Percentiles rank a stretch among this genome's conserved stretches.
These are phyloP conservation scores for Verruconis gallopava DNA, from an alignment of 2,329 filamentous ascomycete genomes.

Conservation along the genomic window DNA sequence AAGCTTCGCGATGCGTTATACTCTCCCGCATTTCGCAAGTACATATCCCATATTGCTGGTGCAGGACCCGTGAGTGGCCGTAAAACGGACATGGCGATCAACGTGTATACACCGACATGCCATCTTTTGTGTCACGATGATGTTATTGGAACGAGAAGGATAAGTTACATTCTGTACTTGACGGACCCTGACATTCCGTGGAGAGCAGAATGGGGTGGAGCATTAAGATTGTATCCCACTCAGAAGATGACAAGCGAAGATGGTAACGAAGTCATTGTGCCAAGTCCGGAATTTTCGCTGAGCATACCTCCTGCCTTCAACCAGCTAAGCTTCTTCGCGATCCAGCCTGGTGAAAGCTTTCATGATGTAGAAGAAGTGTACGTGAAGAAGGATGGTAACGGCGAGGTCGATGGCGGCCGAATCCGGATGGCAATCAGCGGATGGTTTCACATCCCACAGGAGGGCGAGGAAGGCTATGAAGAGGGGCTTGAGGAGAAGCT, in stretches of 20 bases:
- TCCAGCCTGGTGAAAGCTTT: constrained; percentile 96
- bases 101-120: constrained; percentile 92
- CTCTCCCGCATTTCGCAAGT: constrained; percentile 77
- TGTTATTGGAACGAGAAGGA: constrained; percentile 88
- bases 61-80: constrained; percentile 77
- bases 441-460: constrained; percentile 96
- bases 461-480: constrained; percentile 84
- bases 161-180: constrained; percentile 95
- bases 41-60: constrained; percentile 72
- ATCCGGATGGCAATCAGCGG: constrained; percentile 96
- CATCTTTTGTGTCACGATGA: constrained; percentile 96
- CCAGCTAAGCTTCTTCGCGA: constrained; percentile 94
- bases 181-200: constrained; percentile 84
- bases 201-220: constrained; percentile 87
- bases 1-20: constrained; percentile 89
- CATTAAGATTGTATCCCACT: constrained; percentile 73
- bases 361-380: constrained; percentile 99
- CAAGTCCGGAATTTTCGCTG: constrained; percentile 63
- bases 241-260: constrained; percentile 50
- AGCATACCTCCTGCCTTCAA: constrained; percentile 92
- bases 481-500: constrained; percentile 78
- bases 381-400: constrained; percentile 45
- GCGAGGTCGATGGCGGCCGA: constrained; percentile 54
- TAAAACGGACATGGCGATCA: constrained; percentile 99
- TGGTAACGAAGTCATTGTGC: constrained; percentile 65